Percentiles rank a stretch among this genome's conserved stretches.
Conservation (phyloP, 768 basidiomycete species). For the Suillus bovinus region DNA sequence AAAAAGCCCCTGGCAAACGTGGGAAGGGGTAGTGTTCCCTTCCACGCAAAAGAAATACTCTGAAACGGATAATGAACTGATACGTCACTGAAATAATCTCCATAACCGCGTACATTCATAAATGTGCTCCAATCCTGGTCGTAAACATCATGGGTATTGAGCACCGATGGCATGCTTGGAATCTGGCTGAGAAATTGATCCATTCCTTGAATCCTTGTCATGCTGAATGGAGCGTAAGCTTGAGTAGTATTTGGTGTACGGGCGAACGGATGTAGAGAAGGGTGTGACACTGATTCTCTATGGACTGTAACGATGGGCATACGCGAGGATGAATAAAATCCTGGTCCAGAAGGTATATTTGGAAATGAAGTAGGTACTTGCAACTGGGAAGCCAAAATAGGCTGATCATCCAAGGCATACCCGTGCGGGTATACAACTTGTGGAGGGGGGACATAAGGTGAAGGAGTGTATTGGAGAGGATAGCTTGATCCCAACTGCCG, state of each 20-base stretch:
- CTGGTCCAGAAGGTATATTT: conserved; percentile 36
- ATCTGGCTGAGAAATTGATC: conserved; percentile 65
- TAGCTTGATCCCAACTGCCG: background rate
- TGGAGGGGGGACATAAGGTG: conserved; percentile 23
- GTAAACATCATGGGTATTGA: conserved; percentile 75
- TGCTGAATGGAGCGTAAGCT: conserved; percentile 66
- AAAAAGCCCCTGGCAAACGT: conserved; percentile 42
- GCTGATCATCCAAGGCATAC: conserved; percentile 56
- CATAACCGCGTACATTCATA: conserved; percentile 56
- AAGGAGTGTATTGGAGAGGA: conserved; percentile 12
- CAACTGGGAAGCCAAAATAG: conserved; percentile 33
- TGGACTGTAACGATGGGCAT: conserved; percentile 20
- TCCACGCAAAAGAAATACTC: conserved; percentile 78
- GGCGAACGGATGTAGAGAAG: conserved; percentile 70
- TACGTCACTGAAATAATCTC: background rate
- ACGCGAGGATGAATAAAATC: conserved; percentile 25
- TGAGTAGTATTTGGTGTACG: conserved; percentile 68
- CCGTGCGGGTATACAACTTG: conserved; percentile 51
- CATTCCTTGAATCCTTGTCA: conserved; percentile 75
- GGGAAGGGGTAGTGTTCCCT: conserved; percentile 67
- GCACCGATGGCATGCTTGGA: conserved; percentile 71
- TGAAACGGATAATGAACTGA: conserved; percentile 26
- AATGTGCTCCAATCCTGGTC: conserved; percentile 79
- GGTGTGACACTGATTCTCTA: conserved; percentile 42
- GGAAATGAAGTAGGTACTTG: conserved; percentile 57